Conservation (phyloP, 2,329 filamentous ascomycete genomes). For the Trichocomaceae sp. region DNA sequence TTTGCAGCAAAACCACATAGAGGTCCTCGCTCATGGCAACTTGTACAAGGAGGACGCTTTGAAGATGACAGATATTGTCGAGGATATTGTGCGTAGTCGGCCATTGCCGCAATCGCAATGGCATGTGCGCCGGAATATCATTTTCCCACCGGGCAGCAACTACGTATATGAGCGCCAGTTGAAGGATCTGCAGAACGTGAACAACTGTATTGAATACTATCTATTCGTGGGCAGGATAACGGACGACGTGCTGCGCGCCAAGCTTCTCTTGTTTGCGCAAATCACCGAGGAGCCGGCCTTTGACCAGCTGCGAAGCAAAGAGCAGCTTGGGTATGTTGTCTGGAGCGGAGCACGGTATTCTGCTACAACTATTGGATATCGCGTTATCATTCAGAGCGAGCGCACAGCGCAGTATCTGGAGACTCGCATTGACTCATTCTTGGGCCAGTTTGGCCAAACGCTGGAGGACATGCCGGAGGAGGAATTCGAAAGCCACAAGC, state of each 20-base stretch:
- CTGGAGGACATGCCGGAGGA: constrained; percentile 70
- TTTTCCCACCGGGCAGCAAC: constrained; percentile 73
- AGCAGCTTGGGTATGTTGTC: constrained; percentile 95
- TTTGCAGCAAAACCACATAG: constrained; percentile 76
- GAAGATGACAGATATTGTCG: constrained; percentile 74
- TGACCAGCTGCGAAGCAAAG: constrained; percentile 90
- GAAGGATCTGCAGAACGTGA: constrained; percentile 82
- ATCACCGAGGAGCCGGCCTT: constrained; percentile 91
- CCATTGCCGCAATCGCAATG: constrained; percentile 70
- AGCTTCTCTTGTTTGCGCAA: constrained; percentile 75
- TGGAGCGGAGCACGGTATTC: constrained; percentile 70
- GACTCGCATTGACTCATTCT: constrained; percentile 77
- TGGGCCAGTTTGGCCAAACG: constrained; percentile 59
- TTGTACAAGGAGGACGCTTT: constrained; percentile 89
- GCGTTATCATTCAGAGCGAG: constrained; percentile 91
- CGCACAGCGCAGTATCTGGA: constrained; percentile 77
- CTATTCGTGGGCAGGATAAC: constrained; percentile 63
- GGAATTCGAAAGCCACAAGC: constrained; percentile 86
- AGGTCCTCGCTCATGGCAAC: constrained; percentile 85
- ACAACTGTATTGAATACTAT: constrained; percentile 76
- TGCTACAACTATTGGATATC: constrained; percentile 73
- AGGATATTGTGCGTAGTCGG: constrained; percentile 68
- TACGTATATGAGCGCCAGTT: constrained; percentile 74
- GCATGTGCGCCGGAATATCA: constrained; percentile 67
- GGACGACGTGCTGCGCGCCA: constrained; percentile 65